These are phyloP conservation scores for Pulveroboletus sp. DNA, from an alignment of 768 basidiomycete species.

Conservation along the genomic window DNA sequence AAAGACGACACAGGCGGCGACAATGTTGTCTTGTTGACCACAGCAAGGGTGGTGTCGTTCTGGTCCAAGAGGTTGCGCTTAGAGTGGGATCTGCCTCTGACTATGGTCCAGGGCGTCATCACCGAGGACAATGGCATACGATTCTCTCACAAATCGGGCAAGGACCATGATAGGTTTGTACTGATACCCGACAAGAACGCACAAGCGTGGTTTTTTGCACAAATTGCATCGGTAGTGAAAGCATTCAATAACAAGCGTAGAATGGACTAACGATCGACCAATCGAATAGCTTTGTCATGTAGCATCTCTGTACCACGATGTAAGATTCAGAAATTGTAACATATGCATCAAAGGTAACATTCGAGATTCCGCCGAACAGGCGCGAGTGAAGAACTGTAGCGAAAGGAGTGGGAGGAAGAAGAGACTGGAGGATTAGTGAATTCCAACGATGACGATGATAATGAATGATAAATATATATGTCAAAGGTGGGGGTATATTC, in stretches of 20 bases:
- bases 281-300: constrained; percentile 16
- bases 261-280: constrained; percentile 51
- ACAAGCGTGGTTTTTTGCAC: constrained; percentile 78
- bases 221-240: constrained; percentile 75
- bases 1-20: constrained; percentile 77
- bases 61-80: constrained; percentile 81
- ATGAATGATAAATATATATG: constrained; percentile 15
- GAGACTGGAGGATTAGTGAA: constrained; percentile 10
- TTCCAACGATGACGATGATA: constrained; percentile 20
- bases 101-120: constrained; percentile 81
- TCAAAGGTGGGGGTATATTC: constrained; percentile 28
- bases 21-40: constrained; percentile 77
- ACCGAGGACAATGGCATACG: constrained; percentile 91
- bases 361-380: constrained; percentile 19
- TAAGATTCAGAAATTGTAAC: constrained; percentile 20
- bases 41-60: constrained; percentile 75
- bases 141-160: constrained; percentile 77
- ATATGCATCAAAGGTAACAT: constrained; percentile 28
- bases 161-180: constrained; percentile 73
- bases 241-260: constrained; percentile 69
- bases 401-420: constrained; percentile 18
- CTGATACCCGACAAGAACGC: constrained; percentile 72
- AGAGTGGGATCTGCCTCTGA: constrained; percentile 90
- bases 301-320: constrained; percentile 24
- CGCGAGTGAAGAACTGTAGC: constrained; percentile 19